These are phyloP conservation scores for Pichia thaimueangensis DNA, from an alignment of 805 yeast species.

Conservation along the genomic window DNA sequence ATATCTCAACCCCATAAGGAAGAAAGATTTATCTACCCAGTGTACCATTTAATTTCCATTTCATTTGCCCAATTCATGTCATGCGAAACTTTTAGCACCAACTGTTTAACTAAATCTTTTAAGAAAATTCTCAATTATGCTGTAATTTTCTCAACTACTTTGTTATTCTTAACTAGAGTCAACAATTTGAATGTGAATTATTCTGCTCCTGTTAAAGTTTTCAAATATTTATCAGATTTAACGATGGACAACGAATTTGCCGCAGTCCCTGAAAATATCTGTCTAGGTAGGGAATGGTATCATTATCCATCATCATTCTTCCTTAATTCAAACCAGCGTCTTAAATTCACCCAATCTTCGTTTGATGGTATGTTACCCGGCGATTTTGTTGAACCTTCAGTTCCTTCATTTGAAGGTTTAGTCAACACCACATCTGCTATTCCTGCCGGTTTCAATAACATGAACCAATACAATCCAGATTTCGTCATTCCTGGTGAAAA, in stretches of 20 bases:
- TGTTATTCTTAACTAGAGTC: conserved; percentile 13
- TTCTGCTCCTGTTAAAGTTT: conserved; percentile 63
- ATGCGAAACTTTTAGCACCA: conserved; percentile 21
- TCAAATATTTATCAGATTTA: conserved; percentile 34
- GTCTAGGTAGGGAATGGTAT: conserved; percentile 95
- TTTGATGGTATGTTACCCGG: conserved; percentile 88
- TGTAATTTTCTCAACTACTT: background rate
- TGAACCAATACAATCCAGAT: conserved; percentile 56
- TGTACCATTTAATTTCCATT: conserved; percentile 63
- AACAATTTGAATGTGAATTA: conserved; percentile 60
- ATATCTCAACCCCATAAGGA: conserved; percentile 83
- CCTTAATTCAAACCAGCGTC: conserved; percentile 54
- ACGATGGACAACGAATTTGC: conserved; percentile 13
- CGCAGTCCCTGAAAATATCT: conserved; percentile 44
- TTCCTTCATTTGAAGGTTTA: conserved; percentile 18
- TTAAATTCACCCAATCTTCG: conserved; percentile 66
- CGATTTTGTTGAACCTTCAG: conserved; percentile 50
- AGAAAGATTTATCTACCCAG: conserved; percentile 83
- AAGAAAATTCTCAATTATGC: conserved; percentile 7
- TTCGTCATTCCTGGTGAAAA: conserved; percentile 42
- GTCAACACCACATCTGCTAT: conserved; percentile 36
- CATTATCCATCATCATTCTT: conserved; percentile 87
- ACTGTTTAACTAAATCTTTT: conserved; percentile 5
- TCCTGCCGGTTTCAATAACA: conserved; percentile 70
- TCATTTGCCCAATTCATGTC: conserved; percentile 47